These are phyloP conservation scores for Vitis rotundifolia DNA, from an alignment of 164 flowering plant genomes.

Conservation along the genomic window DNA sequence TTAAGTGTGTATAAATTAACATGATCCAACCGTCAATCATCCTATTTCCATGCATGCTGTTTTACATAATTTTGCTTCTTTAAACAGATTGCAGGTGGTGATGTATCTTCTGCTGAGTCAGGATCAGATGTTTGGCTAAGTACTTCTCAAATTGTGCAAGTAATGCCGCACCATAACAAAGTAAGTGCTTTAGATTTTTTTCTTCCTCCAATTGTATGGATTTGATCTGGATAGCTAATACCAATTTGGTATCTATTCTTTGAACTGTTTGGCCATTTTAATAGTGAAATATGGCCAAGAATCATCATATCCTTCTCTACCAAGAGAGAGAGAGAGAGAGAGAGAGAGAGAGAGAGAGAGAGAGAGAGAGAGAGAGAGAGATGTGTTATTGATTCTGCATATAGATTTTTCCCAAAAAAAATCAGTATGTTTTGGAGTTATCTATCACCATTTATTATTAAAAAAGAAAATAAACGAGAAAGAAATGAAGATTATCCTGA, in stretches of 20 bases:
- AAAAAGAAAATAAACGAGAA: too few species aligned
- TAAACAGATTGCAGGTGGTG: conserved; percentile 32
- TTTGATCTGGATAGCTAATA: background rate
- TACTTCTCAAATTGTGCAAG: conserved; percentile 18
- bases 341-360: too few species aligned
- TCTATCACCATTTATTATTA: too few species aligned
- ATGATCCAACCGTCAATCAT: background rate
- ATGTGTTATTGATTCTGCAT: too few species aligned
- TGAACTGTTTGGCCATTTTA: too few species aligned
- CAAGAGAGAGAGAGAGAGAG: too few species aligned
- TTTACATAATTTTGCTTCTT: background rate
- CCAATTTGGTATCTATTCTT: background rate
- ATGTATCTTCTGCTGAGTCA: conserved; percentile 31
- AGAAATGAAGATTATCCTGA: too few species aligned
- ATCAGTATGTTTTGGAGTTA: too few species aligned
- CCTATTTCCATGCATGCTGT: background rate
- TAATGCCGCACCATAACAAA: conserved; percentile 12
- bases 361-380: too few species aligned
- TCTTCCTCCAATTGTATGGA: background rate
- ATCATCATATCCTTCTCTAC: too few species aligned
- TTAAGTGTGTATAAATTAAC: conserved; percentile 14
- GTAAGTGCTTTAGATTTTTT: conserved; percentile 15
- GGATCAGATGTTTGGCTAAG: conserved; percentile 28
- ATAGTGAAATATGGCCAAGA: too few species aligned
- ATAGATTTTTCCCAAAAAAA: too few species aligned